Evolutionary conservation across 2,329 filamentous ascomycete genomes (phyloP).

Genomic region (Alternaria atra): DNA sequence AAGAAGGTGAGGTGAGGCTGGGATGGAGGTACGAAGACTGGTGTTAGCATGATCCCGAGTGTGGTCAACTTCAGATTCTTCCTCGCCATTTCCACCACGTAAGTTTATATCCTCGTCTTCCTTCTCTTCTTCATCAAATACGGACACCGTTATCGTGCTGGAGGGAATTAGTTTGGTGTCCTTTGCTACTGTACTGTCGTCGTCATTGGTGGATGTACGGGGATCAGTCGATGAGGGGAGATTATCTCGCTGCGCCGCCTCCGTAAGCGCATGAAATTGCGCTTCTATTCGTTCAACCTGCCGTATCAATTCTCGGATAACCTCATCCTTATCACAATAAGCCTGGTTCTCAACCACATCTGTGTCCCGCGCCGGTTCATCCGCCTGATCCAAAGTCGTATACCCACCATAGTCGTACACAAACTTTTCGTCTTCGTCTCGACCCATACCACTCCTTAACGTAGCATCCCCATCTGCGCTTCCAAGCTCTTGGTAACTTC

Average conservation of each 20-base stretch:
- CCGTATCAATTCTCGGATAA: background rate
- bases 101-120: background rate
- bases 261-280: background rate
- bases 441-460: conserved; percentile 9
- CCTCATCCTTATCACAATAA: background rate
- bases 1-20: background rate
- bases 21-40: background rate
- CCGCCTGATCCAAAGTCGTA: conserved; percentile 8
- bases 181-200: background rate
- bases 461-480: background rate
- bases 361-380: background rate
- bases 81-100: background rate
- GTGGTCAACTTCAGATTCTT: background rate
- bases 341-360: background rate
- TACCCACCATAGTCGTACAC: conserved; percentile 10
- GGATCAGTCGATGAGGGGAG: background rate
- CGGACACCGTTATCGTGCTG: background rate
- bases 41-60: background rate
- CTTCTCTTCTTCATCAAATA: background rate
- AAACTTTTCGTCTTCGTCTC: conserved; percentile 12
- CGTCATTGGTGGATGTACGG: background rate
- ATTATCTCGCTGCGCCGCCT: background rate
- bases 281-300: background rate
- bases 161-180: background rate
- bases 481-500: background rate